These are phyloP conservation scores for Pichia heedii DNA, from an alignment of 805 yeast genomes.

Conservation along the genomic window DNA sequence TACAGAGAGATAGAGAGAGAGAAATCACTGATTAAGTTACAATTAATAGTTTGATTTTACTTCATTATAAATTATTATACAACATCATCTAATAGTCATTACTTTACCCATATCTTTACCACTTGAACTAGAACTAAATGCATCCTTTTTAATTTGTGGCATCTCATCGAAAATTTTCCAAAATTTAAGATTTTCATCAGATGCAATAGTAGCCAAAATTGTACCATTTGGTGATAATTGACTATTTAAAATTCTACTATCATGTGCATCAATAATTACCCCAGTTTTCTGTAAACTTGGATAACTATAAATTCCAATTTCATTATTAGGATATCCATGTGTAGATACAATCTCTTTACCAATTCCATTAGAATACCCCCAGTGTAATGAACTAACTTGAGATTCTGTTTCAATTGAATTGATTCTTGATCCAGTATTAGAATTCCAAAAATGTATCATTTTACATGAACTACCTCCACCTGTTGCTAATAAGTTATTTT, in stretches of 20 bases:
- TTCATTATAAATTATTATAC: too few relatives aligned
- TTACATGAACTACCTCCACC: constrained; percentile 95
- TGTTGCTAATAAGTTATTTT: constrained; percentile 73
- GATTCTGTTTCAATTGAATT: constrained; percentile 87
- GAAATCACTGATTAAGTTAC: too few relatives aligned
- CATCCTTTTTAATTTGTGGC: constrained; percentile 14
- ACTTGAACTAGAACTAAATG: constrained; percentile 23
- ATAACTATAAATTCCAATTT: constrained; percentile 74
- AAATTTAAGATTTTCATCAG: constrained; percentile 92
- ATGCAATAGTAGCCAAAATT: constrained; percentile 88
- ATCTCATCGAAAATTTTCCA: constrained; percentile 74
- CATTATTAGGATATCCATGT: constrained; percentile 87
- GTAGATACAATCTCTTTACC: constrained; percentile 84
- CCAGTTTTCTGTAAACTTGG: constrained; percentile 84
- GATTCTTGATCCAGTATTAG: constrained; percentile 79
- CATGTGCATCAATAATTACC: constrained; percentile 80
- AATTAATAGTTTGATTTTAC: too few relatives aligned
- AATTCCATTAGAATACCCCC: constrained; percentile 76
- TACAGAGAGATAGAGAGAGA: too few relatives aligned
- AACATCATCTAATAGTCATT: constrained; percentile 38
- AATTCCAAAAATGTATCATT: constrained; percentile 90
- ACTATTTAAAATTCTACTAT: constrained; percentile 74
- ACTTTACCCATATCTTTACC: constrained; percentile 42
- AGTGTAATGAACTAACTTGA: constrained; percentile 85
- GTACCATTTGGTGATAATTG: constrained; percentile 84